These are phyloP conservation scores for Ceratocystis harringtonii DNA, from an alignment of 2,329 filamentous ascomycete genomes.

Conservation along the genomic window DNA sequence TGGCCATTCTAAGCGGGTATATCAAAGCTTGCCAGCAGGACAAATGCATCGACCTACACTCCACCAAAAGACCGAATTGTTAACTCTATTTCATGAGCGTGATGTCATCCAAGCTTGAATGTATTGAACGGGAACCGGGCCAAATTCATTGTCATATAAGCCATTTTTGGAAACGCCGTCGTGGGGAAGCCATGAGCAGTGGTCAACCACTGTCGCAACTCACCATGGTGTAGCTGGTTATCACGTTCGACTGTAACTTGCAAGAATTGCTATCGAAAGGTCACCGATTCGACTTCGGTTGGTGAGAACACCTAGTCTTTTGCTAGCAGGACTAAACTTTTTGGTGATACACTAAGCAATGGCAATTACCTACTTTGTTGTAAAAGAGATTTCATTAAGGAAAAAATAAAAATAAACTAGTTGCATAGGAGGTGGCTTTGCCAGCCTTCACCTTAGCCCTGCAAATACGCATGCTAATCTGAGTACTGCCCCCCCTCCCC, in stretches of 20 bases:
- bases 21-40: too few relatives aligned
- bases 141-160: not conserved
- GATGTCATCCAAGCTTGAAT: too few relatives aligned
- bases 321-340: slow-evolving; percentile 21
- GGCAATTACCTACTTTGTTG: slow-evolving; percentile 14
- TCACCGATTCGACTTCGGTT: slow-evolving; percentile 17
- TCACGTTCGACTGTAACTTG: slow-evolving; percentile 18
- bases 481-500: not conserved
- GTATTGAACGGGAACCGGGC: too few relatives aligned
- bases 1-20: not conserved
- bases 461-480: not conserved
- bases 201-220: slow-evolving; percentile 15
- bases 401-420: not conserved
- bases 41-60: too few relatives aligned
- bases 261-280: slow-evolving; percentile 15
- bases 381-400: not conserved
- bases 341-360: not conserved
- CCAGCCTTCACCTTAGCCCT: slow-evolving; percentile 3
- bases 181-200: slow-evolving; percentile 11
- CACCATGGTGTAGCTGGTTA: slow-evolving; percentile 18
- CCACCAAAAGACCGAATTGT: too few relatives aligned
- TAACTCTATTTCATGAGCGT: too few relatives aligned
- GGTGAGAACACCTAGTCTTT: slow-evolving; percentile 21
- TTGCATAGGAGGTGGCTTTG: slow-evolving; percentile 6
- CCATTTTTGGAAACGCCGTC: not conserved